Evolutionary conservation across 2,329 filamentous ascomycete genomes (phyloP), one percentile per base, ranked within the genome.

Genomic region (Monosporascus sp.): DNA sequence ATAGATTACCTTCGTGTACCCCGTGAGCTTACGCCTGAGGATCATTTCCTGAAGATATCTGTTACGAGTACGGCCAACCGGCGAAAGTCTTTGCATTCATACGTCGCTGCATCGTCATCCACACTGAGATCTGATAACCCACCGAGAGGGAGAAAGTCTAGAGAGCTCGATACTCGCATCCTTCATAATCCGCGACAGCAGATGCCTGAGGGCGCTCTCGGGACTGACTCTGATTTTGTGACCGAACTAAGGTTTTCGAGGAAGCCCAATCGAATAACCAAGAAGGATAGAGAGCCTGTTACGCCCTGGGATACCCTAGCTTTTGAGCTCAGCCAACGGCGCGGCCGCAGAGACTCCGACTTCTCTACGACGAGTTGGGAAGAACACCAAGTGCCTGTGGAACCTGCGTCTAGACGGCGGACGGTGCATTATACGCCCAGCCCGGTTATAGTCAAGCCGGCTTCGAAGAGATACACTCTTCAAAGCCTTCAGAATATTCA

Each of bases 81-180:
- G 37, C 65, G 63, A 17, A 61, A 57, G 40, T 68, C 66, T 3
- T 52, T 66, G 44, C 61, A 62, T 56, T 64, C 64, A 43, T 62
- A 59, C 48, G 9, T 59, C 5, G 11, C 46, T n/a, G 49, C 55
- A 16, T 50, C 56, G 24, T 52, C 56, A 17, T 58, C 61, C n/a
- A 37, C 38, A 7, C 55, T 55, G n/a, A 43, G 48, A 40, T 48
- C 49, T 27, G 55, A 44, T 19, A 58, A 57, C 43, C 51, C 58
- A 1, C 58, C 62, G 11, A 41, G 19, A 7, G 48, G 37, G 31
- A 55, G 48, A 37, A 55, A 37, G 38, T 37, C 22, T 1, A 51
- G 57, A 44, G 56, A 54, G 22, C 55, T 47, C 41, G 61, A 59
- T 5, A n/a, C 44, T 14, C 35, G 54, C 38, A 35, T 52, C 31